Conservation (phyloP, 352 stramenopile species). For the Phytophthora megakarya region DNA sequence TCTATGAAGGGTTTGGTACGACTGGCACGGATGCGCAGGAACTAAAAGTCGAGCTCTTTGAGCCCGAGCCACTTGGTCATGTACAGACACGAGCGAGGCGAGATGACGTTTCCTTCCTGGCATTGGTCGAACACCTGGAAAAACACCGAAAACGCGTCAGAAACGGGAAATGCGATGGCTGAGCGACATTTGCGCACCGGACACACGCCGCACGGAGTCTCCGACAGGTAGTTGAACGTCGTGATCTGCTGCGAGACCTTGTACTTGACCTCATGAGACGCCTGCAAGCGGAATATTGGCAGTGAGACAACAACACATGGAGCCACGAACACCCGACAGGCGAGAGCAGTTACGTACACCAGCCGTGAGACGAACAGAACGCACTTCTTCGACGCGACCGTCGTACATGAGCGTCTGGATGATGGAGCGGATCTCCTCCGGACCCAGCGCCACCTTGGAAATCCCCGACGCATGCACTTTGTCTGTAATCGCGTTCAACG, state of each 20-base stretch:
- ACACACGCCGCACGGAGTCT: constrained; percentile 90
- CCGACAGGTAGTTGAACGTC: constrained; percentile 89
- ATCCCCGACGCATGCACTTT: constrained; percentile 91
- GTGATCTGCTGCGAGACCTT: constrained; percentile 88
- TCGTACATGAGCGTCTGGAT: constrained; percentile 95
- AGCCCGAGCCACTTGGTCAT: constrained; percentile 92
- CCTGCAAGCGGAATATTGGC: constrained; percentile 30
- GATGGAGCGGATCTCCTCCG: constrained; percentile 91
- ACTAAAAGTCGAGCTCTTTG: constrained; percentile 86
- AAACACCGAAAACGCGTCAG: constrained; percentile 16
- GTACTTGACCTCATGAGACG: constrained; percentile 84
- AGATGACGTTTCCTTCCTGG: constrained; percentile 91
- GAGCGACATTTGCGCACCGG: constrained; percentile 49
- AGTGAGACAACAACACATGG: constrained; percentile 3
- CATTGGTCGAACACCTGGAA: constrained; percentile 89
- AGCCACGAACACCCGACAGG: constrained; percentile 1
- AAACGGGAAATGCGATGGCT: constrained; percentile 6
- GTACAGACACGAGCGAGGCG: constrained; percentile 90
- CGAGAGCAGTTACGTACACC: constrained; percentile 49
- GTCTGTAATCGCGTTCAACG: constrained; percentile 88
- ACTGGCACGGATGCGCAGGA: background rate
- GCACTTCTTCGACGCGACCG: constrained; percentile 89
- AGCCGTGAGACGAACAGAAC: constrained; percentile 73
- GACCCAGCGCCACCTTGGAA: constrained; percentile 90
- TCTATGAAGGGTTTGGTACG: constrained; percentile 14